These are phyloP conservation scores for Glycine latifolia DNA, from an alignment of 306 rosid species.

Conservation along the genomic window DNA sequence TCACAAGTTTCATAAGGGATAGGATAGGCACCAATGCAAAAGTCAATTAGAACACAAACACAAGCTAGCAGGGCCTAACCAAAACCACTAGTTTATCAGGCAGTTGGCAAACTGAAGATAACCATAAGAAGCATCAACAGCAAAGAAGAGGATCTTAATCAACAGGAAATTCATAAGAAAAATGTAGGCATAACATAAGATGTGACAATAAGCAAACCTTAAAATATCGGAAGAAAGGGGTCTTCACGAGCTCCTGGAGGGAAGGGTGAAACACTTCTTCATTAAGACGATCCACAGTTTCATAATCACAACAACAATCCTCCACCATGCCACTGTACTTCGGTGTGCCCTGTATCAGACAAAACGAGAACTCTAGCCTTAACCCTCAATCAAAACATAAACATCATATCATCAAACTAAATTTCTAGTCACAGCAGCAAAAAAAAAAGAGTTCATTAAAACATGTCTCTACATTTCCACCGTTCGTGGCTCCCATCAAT, in stretches of 20 bases:
- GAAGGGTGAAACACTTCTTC: constrained; percentile 62
- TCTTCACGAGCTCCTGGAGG: constrained; percentile 69
- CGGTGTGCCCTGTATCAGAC: constrained; percentile 50
- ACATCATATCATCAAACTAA: background rate
- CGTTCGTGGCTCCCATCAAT: background rate
- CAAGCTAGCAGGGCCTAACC: background rate
- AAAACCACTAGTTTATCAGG: background rate
- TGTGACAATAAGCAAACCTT: constrained; percentile 55
- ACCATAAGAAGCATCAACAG: constrained; percentile 23
- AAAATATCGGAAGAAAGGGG: constrained; percentile 71
- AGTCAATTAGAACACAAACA: constrained; percentile 12
- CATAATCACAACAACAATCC: constrained; percentile 82
- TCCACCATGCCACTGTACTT: constrained; percentile 73
- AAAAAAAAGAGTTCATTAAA: background rate
- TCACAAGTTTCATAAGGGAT: background rate
- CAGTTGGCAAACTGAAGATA: constrained; percentile 13
- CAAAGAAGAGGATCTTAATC: background rate
- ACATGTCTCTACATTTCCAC: background rate
- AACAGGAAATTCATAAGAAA: constrained; percentile 31
- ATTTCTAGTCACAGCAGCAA: background rate
- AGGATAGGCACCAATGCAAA: background rate
- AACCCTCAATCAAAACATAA: background rate
- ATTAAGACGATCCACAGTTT: constrained; percentile 65
- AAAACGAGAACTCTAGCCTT: background rate
- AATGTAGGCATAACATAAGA: constrained; percentile 15